Evolutionary conservation across 805 yeast species (phyloP).

Genomic region (Candida easanensis): DNA sequence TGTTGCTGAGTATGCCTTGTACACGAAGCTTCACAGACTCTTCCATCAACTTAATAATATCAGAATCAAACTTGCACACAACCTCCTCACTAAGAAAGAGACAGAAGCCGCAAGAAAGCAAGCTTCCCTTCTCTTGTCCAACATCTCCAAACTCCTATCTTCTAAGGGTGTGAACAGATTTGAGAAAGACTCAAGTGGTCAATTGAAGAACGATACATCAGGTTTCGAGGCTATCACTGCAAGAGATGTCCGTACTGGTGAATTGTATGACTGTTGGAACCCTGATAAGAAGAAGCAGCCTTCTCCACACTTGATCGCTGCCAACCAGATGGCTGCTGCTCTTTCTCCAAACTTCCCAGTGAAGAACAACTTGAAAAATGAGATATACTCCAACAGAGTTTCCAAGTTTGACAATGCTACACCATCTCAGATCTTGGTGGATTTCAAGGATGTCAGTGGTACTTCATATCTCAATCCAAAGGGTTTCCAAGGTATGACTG

Average conservation of each 20-base stretch:
- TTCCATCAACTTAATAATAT: conserved; percentile 58
- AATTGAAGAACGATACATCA: conserved; percentile 44
- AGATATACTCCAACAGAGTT: conserved; percentile 45
- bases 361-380: conserved; percentile 31
- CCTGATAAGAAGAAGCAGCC: conserved; percentile 29
- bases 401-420: conserved; percentile 47
- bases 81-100: conserved; percentile 56
- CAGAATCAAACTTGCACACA: conserved; percentile 48
- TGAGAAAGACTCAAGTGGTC: conserved; percentile 19
- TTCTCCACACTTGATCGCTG: conserved; percentile 58
- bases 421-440: conserved; percentile 64
- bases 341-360: conserved; percentile 70
- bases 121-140: conserved; percentile 51
- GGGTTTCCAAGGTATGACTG: conserved; percentile 69
- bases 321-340: conserved; percentile 67
- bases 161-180: conserved; percentile 38
- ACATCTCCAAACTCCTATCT: conserved; percentile 58
- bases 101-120: conserved; percentile 43
- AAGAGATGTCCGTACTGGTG: conserved; percentile 59
- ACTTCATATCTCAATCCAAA: conserved; percentile 59
- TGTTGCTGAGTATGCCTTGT: conserved; percentile 63
- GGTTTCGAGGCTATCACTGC: conserved; percentile 70
- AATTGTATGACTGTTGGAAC: conserved; percentile 41
- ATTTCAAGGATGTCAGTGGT: conserved; percentile 68
- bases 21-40: conserved; percentile 49